These are phyloP conservation scores for Begonia loranthoides DNA, from an alignment of 306 rosid genomes.

Conservation along the genomic window DNA sequence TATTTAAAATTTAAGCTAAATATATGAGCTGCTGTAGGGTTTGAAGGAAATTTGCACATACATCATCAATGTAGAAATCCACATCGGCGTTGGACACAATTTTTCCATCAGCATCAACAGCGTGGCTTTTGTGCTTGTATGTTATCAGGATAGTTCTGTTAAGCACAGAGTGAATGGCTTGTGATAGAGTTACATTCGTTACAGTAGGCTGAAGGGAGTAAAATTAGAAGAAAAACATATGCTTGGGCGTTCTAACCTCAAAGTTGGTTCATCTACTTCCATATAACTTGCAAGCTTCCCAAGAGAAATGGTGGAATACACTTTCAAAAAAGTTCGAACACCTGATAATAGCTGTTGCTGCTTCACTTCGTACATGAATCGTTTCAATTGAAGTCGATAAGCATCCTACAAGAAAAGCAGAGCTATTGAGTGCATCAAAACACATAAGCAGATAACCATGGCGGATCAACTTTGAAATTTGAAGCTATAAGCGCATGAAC, in stretches of 20 bases:
- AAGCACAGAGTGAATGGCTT: conserved; percentile 12
- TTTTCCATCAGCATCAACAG: conserved; percentile 70
- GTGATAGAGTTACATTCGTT: background rate
- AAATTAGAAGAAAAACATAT: conserved; percentile 7
- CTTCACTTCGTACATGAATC: conserved; percentile 93
- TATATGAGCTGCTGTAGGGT: too few relatives aligned
- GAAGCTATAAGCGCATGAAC: too few relatives aligned
- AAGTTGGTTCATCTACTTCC: conserved; percentile 91
- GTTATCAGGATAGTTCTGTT: conserved; percentile 82
- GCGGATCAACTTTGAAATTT: too few relatives aligned
- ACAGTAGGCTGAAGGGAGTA: background rate
- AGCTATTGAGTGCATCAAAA: background rate
- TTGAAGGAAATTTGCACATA: conserved; percentile 13
- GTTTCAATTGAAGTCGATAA: conserved; percentile 88
- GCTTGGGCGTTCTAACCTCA: conserved; percentile 39
- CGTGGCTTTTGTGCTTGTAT: conserved; percentile 91
- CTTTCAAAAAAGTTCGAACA: conserved; percentile 78
- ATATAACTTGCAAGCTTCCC: conserved; percentile 82
- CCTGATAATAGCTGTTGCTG: conserved; percentile 88
- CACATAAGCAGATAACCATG: too few relatives aligned
- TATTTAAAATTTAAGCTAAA: too few relatives aligned
- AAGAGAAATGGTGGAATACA: conserved; percentile 72
- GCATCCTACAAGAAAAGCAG: conserved; percentile 55
- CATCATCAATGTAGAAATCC: conserved; percentile 84
- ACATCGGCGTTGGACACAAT: conserved; percentile 71